Base-by-base conservation (phyloP, 1,284 basidiomycete species). In the Sanghuangporus sanghuang region DNA sequence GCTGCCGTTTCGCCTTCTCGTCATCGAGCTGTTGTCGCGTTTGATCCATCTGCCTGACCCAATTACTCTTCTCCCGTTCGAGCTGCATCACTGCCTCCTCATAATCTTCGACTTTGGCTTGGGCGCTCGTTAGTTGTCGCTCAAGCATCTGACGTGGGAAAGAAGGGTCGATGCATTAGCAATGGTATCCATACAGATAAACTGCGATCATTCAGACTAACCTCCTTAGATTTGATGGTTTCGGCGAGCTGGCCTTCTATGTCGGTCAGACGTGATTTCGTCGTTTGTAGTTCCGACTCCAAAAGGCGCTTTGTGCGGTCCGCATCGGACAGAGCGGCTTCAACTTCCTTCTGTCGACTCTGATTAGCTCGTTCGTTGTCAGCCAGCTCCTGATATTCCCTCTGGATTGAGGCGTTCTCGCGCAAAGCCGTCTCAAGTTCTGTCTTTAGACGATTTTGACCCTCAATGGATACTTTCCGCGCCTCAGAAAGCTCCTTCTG, bases 1-100 rank as follows among this genome's bases (percentile, higher is more conserved):
- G 85, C 38, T 84, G 79, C 49, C 89, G 86, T 72, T 89, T 92
- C 21, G 81, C 76, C 1, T 82, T 79, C 70, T 93, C 89, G 2
- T 80, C 72, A 53, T 93, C 89, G 35, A 92, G 78, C 66, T 91
- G 85, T 69, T 87, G 86, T 63, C 83, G 83, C 61, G 81, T 74
- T 7, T 82, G 78, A 42, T 92, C 90, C 63, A 91, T 74, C 68
- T 94, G 90, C 6, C 89, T 85, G 62, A 86, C 83, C 67, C 89
- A 86, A 9, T 86, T 81, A 6, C 85, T 85, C 71, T 92, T 86
- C 66, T 95, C 93, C 42, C 92, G 83, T 73, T 96, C 91, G 54
- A 93, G 82, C 67, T 92, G 86, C 4, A 96, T 80, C 5, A 93
- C 84, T 0, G 89, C 85, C 70, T 98, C 95, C 73, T 98, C 95